These are phyloP conservation scores for Penicillium pulvis DNA, from an alignment of 495 filamentous ascomycete species.

Conservation along the genomic window DNA sequence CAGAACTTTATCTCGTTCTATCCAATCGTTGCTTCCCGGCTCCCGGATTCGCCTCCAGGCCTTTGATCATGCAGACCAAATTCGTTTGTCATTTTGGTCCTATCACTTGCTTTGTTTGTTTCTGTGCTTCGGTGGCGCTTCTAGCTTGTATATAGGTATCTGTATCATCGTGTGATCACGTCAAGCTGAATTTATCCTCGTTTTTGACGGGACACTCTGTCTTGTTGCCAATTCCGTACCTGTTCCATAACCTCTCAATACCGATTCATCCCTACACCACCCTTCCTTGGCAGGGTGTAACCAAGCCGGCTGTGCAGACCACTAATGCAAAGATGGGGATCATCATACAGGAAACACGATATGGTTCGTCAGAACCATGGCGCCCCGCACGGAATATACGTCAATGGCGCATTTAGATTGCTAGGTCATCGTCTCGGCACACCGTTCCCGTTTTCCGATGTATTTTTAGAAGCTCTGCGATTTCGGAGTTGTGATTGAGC, in stretches of 20 bases:
- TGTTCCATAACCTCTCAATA: neutral
- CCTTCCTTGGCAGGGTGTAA: neutral
- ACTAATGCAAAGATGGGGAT: slow-evolving; percentile 1
- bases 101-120: slow-evolving; percentile 1
- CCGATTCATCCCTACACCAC: neutral
- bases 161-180: slow-evolving; percentile 17
- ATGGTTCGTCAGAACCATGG: neutral
- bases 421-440: neutral
- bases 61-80: slow-evolving; percentile 2
- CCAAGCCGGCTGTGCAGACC: neutral
- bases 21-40: slow-evolving; percentile 13
- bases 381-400: slow-evolving; percentile 1
- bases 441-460: neutral
- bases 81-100: neutral
- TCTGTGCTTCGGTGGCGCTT: slow-evolving; percentile 9
- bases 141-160: slow-evolving; percentile 19
- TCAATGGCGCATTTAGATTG: slow-evolving; percentile 5
- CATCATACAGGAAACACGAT: neutral
- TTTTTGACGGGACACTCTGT: neutral
- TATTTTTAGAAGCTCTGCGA: neutral
- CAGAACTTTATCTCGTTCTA: slow-evolving; percentile 8
- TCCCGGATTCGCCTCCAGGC: neutral
- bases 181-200: slow-evolving; percentile 11
- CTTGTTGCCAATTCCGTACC: neutral
- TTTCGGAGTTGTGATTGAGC: neutral